phyloP scores from a whole-genome alignment of 78 protist species.

The Anaeramoeba ignava region DNA sequence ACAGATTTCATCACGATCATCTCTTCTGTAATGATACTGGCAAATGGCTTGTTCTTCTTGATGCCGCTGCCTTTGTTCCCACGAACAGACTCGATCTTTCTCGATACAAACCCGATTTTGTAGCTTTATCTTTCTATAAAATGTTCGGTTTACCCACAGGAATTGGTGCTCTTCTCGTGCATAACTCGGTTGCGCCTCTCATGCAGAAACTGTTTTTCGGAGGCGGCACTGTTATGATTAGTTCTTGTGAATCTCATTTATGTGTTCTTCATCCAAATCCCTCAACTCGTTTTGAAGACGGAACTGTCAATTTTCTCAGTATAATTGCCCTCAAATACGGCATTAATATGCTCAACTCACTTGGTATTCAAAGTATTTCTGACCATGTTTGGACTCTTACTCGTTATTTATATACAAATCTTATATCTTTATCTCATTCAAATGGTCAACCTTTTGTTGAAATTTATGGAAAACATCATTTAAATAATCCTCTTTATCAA shows the following conservation, averaged over 20 bases:
- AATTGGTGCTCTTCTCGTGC: conserved; percentile 66
- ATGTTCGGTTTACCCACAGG: conserved; percentile 88
- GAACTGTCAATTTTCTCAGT: conserved; percentile 19
- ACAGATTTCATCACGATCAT: not conserved
- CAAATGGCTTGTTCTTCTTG: conserved; percentile 21
- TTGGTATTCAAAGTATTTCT: not conserved
- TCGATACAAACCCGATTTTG: conserved; percentile 43
- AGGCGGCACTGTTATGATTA: conserved; percentile 1
- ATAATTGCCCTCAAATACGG: not conserved
- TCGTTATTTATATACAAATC: not conserved
- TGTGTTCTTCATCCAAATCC: not conserved
- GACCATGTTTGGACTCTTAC: not conserved
- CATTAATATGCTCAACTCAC: not conserved
- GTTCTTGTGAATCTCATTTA: not conserved
- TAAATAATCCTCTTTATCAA: not conserved
- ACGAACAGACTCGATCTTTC: conserved; percentile 37
- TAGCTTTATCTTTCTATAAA: conserved; percentile 73
- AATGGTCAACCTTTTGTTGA: not conserved
- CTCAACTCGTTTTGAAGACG: conserved; percentile 19
- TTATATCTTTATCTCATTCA: not conserved
- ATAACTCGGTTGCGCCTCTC: conserved; percentile 11
- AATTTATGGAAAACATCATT: not conserved
- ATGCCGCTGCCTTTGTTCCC: conserved; percentile 56
- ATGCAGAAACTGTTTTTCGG: not conserved
- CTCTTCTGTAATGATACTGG: not conserved